Percentiles rank a stretch among this genome's conserved stretches.
Evolutionary conservation across 2,329 filamentous ascomycete genomes (phyloP).

Genomic region (Emericellopsis atlantica): DNA sequence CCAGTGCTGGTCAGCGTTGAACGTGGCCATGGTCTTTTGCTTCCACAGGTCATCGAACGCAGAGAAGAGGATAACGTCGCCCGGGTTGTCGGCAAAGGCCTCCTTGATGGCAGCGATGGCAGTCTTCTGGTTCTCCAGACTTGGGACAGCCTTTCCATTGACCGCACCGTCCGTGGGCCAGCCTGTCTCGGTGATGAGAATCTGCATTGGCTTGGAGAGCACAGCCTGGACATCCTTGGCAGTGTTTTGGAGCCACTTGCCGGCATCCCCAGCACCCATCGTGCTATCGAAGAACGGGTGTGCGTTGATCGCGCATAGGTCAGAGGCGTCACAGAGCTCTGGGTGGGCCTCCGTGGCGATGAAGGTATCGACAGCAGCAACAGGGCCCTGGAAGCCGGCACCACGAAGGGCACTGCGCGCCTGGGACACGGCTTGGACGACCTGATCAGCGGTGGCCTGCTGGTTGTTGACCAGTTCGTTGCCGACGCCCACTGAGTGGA

Average conservation of each 20-base stretch:
- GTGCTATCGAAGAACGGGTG: slow-evolving; percentile 73
- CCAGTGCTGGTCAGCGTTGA: slow-evolving; percentile 67
- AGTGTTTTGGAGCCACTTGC: slow-evolving; percentile 51
- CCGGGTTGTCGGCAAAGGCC: slow-evolving; percentile 36
- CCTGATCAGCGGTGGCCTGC: slow-evolving; percentile 33
- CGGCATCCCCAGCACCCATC: slow-evolving; percentile 46
- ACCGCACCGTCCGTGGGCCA: slow-evolving; percentile 61
- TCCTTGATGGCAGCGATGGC: slow-evolving; percentile 54
- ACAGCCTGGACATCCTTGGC: slow-evolving; percentile 28
- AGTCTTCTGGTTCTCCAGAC: slow-evolving; percentile 47
- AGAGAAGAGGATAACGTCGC: slow-evolving; percentile 58
- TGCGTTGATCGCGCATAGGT: slow-evolving; percentile 71
- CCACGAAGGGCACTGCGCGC: slow-evolving; percentile 44
- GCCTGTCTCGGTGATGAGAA: slow-evolving; percentile 71
- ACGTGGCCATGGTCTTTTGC: slow-evolving; percentile 44
- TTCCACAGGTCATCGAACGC: slow-evolving; percentile 79
- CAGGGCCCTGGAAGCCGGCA: slow-evolving; percentile 57
- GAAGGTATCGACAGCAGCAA: slow-evolving; percentile 75
- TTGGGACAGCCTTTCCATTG: slow-evolving; percentile 60
- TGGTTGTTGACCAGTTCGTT: slow-evolving; percentile 69
- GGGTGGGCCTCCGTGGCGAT: slow-evolving; percentile 53
- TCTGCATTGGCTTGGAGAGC: slow-evolving; percentile 37
- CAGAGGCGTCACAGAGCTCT: slow-evolving; percentile 57
- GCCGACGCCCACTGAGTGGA: slow-evolving; percentile 64
- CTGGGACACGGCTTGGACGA: slow-evolving; percentile 43